Percentiles rank a stretch among this genome's conserved stretches.
Evolutionary conservation across 2,329 filamentous ascomycete species (phyloP).

Genomic region (Calonectria hawksworthii): DNA sequence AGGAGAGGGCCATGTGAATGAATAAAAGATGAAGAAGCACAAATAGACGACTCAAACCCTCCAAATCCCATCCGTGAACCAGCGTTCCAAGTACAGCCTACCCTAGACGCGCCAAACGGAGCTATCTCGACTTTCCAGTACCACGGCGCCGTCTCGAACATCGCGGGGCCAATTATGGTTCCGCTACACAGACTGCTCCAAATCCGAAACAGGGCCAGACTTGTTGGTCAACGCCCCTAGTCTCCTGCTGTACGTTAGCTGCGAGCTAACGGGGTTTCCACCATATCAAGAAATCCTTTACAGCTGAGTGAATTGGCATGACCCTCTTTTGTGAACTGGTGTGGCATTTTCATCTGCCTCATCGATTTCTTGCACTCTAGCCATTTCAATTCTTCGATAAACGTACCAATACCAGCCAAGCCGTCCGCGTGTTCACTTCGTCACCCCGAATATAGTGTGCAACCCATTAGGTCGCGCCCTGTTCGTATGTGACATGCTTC

Average conservation of each 20-base stretch:
- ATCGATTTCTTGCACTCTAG: not conserved
- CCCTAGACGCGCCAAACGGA: constrained; percentile 11
- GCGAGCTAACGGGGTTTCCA: not conserved
- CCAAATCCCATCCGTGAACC: not conserved
- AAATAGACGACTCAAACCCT: not conserved
- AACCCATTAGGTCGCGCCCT: not conserved
- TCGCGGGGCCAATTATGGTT: constrained; percentile 7
- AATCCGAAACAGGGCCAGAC: constrained; percentile 18
- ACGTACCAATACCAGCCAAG: no score
- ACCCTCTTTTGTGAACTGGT: not conserved
- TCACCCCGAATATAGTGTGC: not conserved
- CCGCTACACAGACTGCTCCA: not conserved
- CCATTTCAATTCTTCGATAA: no score
- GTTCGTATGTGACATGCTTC: not conserved
- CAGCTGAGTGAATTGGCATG: not conserved
- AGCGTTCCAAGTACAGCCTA: not conserved
- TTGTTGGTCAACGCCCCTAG: not conserved
- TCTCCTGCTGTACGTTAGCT: not conserved
- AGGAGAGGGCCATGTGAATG: not conserved
- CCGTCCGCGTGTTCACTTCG: not conserved
- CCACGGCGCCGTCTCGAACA: not conserved
- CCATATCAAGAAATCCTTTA: not conserved
- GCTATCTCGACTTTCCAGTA: not conserved
- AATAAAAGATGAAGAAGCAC: not conserved
- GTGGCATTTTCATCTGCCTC: not conserved